phyloP scores from a whole-genome alignment of 2,329 filamentous ascomycete genomes.

The Phaeoacremonium minimum region DNA sequence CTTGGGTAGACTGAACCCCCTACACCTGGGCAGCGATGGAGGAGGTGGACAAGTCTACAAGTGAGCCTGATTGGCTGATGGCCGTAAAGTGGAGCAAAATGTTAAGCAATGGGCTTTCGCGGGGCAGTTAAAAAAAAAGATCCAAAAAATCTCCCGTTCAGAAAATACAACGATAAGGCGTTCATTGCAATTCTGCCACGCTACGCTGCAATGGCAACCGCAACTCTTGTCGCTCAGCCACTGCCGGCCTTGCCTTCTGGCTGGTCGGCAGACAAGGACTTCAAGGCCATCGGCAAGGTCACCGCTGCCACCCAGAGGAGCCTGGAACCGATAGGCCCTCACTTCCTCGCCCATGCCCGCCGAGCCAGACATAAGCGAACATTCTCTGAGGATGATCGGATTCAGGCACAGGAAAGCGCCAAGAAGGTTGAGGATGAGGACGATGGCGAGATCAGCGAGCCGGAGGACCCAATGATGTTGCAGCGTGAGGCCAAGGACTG shows the following conservation, averaged over 20 bases:
- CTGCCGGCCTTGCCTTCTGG: conserved; percentile 74
- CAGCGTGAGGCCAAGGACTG: conserved; percentile 96
- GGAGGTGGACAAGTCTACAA: too few species aligned
- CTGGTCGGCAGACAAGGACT: conserved; percentile 87
- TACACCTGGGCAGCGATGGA: too few species aligned
- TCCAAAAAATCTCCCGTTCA: too few species aligned
- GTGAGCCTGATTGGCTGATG: too few species aligned
- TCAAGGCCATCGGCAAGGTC: conserved; percentile 77
- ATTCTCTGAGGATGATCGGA: conserved; percentile 96
- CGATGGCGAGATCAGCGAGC: conserved; percentile 85
- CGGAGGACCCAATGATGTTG: conserved; percentile 89
- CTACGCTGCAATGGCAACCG: conserved; percentile 74
- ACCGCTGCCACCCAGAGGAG: conserved; percentile 77
- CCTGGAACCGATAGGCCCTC: conserved; percentile 92
- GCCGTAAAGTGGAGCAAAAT: too few species aligned
- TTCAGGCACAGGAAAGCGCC: conserved; percentile 89
- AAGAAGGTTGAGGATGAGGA: conserved; percentile 95
- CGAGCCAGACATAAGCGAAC: conserved; percentile 95
- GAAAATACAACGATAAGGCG: too few species aligned
- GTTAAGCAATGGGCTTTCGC: too few species aligned
- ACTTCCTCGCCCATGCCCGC: conserved; percentile 96
- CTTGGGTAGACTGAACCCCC: too few species aligned
- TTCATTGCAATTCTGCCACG: too few species aligned
- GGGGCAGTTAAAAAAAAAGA: too few species aligned
- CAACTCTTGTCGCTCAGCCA: conserved; percentile 56